Conservation (phyloP, 2,329 filamentous ascomycete species). For the Sarocladium brachiariae region DNA sequence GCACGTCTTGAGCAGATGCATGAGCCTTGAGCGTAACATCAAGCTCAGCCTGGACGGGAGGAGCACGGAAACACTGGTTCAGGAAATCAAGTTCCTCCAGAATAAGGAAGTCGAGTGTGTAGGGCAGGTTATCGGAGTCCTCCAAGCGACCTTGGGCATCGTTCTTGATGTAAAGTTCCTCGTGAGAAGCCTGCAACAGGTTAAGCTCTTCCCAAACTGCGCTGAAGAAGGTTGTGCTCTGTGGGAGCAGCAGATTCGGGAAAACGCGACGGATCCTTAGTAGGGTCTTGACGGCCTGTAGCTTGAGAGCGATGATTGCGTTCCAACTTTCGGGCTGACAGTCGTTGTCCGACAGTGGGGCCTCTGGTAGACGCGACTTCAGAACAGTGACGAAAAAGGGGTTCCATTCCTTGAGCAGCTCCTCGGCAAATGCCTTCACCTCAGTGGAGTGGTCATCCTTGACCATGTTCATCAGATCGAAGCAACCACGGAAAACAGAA, state of each 20-base stretch:
- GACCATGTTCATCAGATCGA: slow-evolving; percentile 94
- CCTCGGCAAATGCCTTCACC: slow-evolving; percentile 83
- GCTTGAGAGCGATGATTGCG: slow-evolving; percentile 76
- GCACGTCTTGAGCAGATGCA: slow-evolving; percentile 53
- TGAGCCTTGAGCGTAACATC: slow-evolving; percentile 65
- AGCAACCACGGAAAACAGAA: slow-evolving; percentile 83
- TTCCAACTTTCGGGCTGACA: slow-evolving; percentile 64
- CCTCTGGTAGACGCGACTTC: slow-evolving; percentile 67
- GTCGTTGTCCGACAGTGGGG: slow-evolving; percentile 31
- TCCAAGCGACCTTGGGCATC: slow-evolving; percentile 83
- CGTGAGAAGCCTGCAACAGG: slow-evolving; percentile 64
- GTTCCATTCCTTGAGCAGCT: slow-evolving; percentile 76
- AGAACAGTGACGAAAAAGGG: slow-evolving; percentile 80
- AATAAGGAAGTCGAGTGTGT: slow-evolving; percentile 88
- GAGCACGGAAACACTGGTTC: slow-evolving; percentile 81
- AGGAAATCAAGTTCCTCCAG: slow-evolving; percentile 93
- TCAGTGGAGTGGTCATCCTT: slow-evolving; percentile 85
- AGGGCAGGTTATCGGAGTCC: slow-evolving; percentile 85
- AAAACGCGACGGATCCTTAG: slow-evolving; percentile 85
- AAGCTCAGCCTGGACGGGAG: slow-evolving; percentile 84
- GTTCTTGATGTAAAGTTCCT: slow-evolving; percentile 77
- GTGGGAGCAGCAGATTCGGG: slow-evolving; percentile 70
- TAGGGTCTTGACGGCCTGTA: slow-evolving; percentile 90
- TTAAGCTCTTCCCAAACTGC: slow-evolving; percentile 85
- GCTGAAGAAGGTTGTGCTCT: slow-evolving; percentile 76